Base-by-base conservation (phyloP, 306 rosid genomes). In the Cotoneaster glaucophyllus region DNA sequence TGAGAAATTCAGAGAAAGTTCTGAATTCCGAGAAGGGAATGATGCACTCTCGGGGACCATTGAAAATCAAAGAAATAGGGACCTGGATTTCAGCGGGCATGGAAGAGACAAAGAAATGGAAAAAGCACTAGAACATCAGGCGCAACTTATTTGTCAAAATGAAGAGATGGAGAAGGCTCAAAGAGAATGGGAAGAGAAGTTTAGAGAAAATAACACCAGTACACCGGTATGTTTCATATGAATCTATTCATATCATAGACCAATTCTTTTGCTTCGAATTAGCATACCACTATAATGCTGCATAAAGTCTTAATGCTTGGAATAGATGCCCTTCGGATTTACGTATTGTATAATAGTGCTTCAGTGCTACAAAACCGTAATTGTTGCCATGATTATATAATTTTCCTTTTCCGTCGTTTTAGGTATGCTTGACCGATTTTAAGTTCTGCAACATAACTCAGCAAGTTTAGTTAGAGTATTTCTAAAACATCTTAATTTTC, bases 131-230 rank as follows among this genome's bases (percentile, higher is more conserved):
- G 83, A 92, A 80, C 87, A 83, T 73, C 97, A 84, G 69, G 93
- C 90, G 32, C 88, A 86, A 79, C 97, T 90, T 64, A 86, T 95
- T 81, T 95, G 85, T 62, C 88, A 44, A 71, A 87, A 89, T 84
- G 96, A 89, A 88, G 96, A 89, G 80, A 87, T 95, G 97, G 98
- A 92, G 72, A 86, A 89, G 81, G 95, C 90, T 82, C 97, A 95
- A 83, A 87, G 92, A 70, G 92, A 90, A 65, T 92, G 97, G 97
- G 98, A 95, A 84, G 97, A 95, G 86, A 95, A 89, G 85, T 92
- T 80, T 81, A 87, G 92, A 90, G 98, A 92, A 85, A 90, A 92
- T 86, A 88, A 86, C 82, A 84, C 76, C 79, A 74, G 90, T 73
- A 86, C 93, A 77, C 90, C 84, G 67, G 98, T 94, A 94, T 80